Evolutionary conservation across 305 asterid species (phyloP).

Genomic region (Solanum hybrid): DNA sequence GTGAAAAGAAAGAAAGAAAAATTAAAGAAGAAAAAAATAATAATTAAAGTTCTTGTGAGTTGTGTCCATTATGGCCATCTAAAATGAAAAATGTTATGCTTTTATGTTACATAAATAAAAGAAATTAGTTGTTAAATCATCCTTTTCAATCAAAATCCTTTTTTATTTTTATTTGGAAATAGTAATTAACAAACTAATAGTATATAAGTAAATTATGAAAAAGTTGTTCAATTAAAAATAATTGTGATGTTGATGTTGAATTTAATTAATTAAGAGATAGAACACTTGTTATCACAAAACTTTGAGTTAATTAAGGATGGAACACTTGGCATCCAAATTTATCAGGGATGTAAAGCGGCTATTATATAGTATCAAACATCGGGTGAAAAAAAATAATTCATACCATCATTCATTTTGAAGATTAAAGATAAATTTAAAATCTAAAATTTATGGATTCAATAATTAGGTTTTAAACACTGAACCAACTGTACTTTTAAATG

Average conservation of each 20-base stretch:
- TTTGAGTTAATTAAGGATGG: not conserved
- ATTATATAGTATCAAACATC: too few relatives aligned
- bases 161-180: not conserved
- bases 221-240: slow-evolving; percentile 3
- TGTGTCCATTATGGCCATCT: slow-evolving; percentile 30
- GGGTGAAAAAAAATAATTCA: too few relatives aligned
- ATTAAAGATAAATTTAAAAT: too few relatives aligned
- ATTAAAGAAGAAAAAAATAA: not conserved
- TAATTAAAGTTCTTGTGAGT: slow-evolving; percentile 1
- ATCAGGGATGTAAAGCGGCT: not conserved
- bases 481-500: not conserved
- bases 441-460: too few relatives aligned
- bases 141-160: slow-evolving; percentile 12
- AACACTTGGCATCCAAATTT: not conserved
- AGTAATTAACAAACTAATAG: not conserved
- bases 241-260: not conserved
- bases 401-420: too few relatives aligned
- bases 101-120: not conserved
- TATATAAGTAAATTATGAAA: not conserved
- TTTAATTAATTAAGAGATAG: not conserved
- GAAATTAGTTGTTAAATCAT: not conserved
- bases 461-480: not conserved
- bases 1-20: not conserved
- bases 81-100: slow-evolving; percentile 10
- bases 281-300: not conserved